Evolutionary conservation across 495 filamentous ascomycete genomes (phyloP).

Genomic region (Margaritispora aquatica): DNA sequence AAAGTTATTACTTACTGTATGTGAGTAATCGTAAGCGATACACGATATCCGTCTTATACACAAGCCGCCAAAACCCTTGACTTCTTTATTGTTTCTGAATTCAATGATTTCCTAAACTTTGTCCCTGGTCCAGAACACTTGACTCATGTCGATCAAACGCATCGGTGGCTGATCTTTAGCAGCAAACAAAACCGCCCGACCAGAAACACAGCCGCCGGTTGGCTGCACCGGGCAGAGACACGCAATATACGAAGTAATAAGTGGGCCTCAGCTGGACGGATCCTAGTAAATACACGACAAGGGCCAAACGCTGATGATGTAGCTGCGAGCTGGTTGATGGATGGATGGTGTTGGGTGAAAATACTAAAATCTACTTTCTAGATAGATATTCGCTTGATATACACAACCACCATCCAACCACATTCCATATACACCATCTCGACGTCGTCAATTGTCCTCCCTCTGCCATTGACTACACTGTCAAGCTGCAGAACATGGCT

Average conservation of each 20-base stretch:
- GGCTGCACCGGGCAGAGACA: background rate
- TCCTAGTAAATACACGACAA: no score
- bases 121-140: background rate
- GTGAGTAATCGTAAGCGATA: no score
- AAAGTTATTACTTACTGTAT: no score
- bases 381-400: background rate
- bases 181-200: background rate
- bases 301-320: background rate
- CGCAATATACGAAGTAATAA: background rate
- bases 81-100: background rate
- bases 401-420: background rate
- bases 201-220: background rate
- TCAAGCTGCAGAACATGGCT: slow-evolving; percentile 12
- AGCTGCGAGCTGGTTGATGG: no score
- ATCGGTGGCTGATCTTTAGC: slow-evolving; percentile 3
- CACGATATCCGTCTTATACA: no score
- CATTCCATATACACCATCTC: background rate
- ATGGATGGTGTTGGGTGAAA: no score
- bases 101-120: background rate
- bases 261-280: no score
- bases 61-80: no score
- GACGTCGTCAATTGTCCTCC: background rate
- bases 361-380: background rate
- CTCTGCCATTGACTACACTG: background rate
- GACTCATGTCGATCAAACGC: background rate